phyloP scores from a whole-genome alignment of 2,329 filamentous ascomycete genomes.

The Juglanconis sp. region DNA sequence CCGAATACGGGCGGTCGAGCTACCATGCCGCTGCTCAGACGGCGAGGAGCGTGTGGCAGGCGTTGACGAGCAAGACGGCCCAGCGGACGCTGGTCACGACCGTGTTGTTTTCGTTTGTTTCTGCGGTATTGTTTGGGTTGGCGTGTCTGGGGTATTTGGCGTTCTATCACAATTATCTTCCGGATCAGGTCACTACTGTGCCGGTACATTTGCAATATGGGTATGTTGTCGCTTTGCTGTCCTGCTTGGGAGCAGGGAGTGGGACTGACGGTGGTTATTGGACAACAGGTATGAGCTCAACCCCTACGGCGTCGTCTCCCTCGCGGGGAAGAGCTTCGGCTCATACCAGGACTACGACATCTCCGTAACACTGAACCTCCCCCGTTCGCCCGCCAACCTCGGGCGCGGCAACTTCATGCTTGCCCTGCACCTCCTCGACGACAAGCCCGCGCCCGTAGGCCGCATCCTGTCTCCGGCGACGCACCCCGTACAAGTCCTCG shows the following conservation, averaged over 20 bases:
- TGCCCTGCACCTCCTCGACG: conserved; percentile 65
- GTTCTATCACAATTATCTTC: conserved; percentile 56
- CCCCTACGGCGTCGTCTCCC: conserved; percentile 49
- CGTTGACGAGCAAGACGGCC: conserved; percentile 48
- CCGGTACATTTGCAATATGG: conserved; percentile 59
- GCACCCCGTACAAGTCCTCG: conserved; percentile 31
- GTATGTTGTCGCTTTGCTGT: conserved; percentile 32
- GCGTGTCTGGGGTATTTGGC: conserved; percentile 48
- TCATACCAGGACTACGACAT: conserved; percentile 82
- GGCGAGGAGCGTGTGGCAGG: conserved; percentile 29
- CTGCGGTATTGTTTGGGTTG: conserved; percentile 42
- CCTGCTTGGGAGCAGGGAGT: too few species aligned
- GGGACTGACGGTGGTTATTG: conserved; percentile 2
- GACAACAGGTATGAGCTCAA: conserved; percentile 42
- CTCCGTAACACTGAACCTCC: conserved; percentile 69
- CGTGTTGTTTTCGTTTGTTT: conserved; percentile 40
- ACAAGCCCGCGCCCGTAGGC: conserved; percentile 22
- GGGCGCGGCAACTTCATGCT: conserved; percentile 93
- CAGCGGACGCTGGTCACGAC: conserved; percentile 48
- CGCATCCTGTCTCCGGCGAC: conserved; percentile 1
- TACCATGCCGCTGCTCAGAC: conserved; percentile 23
- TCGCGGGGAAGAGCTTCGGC: conserved; percentile 54
- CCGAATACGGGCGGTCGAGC: neutral
- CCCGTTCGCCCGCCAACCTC: conserved; percentile 73
- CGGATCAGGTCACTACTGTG: conserved; percentile 49